Evolutionary conservation across 192 early-diverging fungal species (phyloP), one percentile per base, ranked within the genome.

Genomic region (Backusella luteola): DNA sequence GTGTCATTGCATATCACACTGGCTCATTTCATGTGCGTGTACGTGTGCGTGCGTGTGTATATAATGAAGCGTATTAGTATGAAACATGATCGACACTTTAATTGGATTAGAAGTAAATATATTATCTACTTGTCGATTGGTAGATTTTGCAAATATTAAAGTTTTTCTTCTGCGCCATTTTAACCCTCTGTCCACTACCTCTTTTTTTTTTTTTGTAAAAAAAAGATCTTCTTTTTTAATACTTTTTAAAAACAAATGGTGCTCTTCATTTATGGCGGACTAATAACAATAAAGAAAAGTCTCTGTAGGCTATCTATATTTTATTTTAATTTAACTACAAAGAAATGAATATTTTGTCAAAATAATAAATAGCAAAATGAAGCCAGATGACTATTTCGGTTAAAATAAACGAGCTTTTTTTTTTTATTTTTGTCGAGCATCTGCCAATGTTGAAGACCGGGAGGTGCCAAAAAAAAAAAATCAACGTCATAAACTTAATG

Each of bases 161-260:
- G 56, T 59, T 59, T 52, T 59, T 56, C 21, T 56, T 59, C 29
- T 59, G 56, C 56, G 56, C 56, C 56, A 59, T 29, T 59, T 59
- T 8, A 59, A 59, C 56, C 2, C 52, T 56, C 1, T 53, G 7
- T 29, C 29, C 19, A 44, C 15, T 44, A 21, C 1, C 17, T 59
- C 56, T 0, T 59, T 59, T 29, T 53, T 59, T 29, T 53, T 53
- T 53, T 56, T 53, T 53, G 4, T 14, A 42, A 44, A 15, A 44
- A 39, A 49, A 49, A 49, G 46, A 49, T 49, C 46, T 49, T 49
- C 19, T 49, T 49, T 49, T 49, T 49, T 17, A 49, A 19, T 49
- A 49, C 17, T 19, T 49, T 32, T 49, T 49, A 49, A 49, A n/a
- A 49, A n/a, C 17, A 17, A 23, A 29, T 26, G 56, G 32, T 32